phyloP scores from a whole-genome alignment of 1,139 yeast genomes.

The Candida glucosophila region DNA sequence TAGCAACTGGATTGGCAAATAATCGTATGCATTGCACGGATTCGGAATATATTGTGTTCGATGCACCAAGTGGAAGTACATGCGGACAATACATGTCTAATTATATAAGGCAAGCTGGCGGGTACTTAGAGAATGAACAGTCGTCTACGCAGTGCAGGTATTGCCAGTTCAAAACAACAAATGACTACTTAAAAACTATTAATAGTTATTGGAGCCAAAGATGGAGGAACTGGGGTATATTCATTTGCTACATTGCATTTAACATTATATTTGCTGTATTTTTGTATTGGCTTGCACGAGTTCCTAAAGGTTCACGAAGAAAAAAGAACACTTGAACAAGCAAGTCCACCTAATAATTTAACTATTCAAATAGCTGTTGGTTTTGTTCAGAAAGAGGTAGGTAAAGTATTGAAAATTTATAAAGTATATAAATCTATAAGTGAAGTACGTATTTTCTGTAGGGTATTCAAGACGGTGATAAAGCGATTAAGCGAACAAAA shows the following conservation, averaged over 20 bases:
- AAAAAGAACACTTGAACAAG: constrained; percentile 1
- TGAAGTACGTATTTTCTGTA: too few relatives aligned
- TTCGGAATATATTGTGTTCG: constrained; percentile 41
- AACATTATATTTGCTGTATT: constrained; percentile 25
- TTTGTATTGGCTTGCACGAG: constrained; percentile 12
- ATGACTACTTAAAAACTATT: constrained; percentile 39
- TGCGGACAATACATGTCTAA: constrained; percentile 44
- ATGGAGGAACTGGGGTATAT: constrained; percentile 63
- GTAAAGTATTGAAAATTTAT: too few relatives aligned
- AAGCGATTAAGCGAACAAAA: too few relatives aligned
- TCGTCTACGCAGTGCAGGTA: constrained; percentile 49
- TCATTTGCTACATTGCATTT: constrained; percentile 47
- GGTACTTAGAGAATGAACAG: constrained; percentile 46
- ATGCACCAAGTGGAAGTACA: constrained; percentile 52
- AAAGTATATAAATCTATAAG: too few relatives aligned
- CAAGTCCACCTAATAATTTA: not conserved
- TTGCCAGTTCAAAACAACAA: constrained; percentile 47
- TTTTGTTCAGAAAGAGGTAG: too few relatives aligned
- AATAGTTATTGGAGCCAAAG: constrained; percentile 37
- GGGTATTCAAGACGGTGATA: too few relatives aligned
- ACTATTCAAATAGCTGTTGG: too few relatives aligned
- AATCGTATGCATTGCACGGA: constrained; percentile 45
- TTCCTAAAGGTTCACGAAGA: constrained; percentile 3
- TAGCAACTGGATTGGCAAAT: constrained; percentile 44
- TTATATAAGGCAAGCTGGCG: constrained; percentile 21